Percentiles rank a stretch among this genome's conserved stretches.
Conservation (phyloP, 345 rosid species). For the Trapa bicornis region DNA sequence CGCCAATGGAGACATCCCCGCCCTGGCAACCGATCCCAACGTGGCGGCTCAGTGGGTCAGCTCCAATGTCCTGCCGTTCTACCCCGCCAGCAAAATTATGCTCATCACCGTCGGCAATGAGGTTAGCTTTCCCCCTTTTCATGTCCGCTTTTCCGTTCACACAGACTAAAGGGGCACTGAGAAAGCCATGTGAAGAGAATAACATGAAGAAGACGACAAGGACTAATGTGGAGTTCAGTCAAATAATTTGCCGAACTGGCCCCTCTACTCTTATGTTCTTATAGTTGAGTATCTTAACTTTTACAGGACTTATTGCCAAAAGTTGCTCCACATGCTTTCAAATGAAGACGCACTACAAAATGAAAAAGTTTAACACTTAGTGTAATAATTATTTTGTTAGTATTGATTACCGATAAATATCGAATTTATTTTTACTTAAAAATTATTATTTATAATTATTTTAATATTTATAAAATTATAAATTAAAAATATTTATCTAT, state of each 20-base stretch:
- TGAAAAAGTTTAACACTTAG: no score
- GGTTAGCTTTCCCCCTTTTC: constrained; percentile 20
- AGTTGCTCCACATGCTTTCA: no score
- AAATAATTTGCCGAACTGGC: background rate
- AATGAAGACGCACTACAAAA: no score
- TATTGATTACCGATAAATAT: no score
- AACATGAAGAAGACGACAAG: background rate
- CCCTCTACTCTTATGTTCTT: background rate
- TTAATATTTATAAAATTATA: no score
- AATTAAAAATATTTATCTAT: no score
- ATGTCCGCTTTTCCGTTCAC: background rate
- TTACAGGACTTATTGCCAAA: background rate
- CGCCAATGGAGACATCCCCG: constrained; percentile 23
- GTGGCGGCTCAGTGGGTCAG: constrained; percentile 47
- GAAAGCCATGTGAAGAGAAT: background rate
- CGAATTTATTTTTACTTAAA: no score
- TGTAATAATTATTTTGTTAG: no score
- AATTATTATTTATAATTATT: no score
- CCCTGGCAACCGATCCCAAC: constrained; percentile 26
- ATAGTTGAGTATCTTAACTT: background rate
- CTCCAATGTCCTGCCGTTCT: constrained; percentile 58
- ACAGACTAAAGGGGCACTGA: background rate
- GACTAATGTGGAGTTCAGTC: background rate
- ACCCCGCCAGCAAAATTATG: constrained; percentile 74
- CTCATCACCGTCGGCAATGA: constrained; percentile 87